phyloP scores from a whole-genome alignment of 1,284 basidiomycete species.

The Entoloma clypeatum region DNA sequence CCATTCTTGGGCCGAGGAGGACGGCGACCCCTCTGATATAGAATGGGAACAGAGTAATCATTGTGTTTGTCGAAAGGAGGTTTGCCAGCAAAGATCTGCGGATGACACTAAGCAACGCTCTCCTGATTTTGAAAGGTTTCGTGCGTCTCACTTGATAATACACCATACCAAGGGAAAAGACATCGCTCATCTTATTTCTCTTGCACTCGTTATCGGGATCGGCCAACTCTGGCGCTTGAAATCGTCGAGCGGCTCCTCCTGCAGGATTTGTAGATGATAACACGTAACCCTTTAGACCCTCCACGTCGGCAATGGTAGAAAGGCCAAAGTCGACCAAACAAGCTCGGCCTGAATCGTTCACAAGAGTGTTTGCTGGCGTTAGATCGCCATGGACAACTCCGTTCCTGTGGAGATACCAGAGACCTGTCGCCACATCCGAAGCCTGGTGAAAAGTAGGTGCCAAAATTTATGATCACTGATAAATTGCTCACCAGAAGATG shows the following conservation, averaged over 20 bases:
- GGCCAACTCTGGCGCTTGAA: conserved; percentile 22
- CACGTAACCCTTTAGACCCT: conserved; percentile 16
- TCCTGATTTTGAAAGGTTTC: too few relatives aligned
- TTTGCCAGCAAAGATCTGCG: too few relatives aligned
- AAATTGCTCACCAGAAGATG: conserved; percentile 5
- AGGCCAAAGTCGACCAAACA: conserved; percentile 32
- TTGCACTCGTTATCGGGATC: conserved; percentile 18
- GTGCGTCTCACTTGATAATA: too few relatives aligned
- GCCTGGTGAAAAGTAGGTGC: conserved; percentile 2
- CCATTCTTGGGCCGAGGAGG: too few relatives aligned
- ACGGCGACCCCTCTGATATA: too few relatives aligned
- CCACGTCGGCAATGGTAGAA: conserved; percentile 21
- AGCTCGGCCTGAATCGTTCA: conserved; percentile 22
- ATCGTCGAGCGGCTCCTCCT: conserved; percentile 19
- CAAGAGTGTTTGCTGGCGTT: conserved; percentile 25
- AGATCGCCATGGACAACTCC: conserved; percentile 13
- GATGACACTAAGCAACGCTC: too few relatives aligned
- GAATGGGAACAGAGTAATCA: too few relatives aligned
- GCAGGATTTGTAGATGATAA: conserved; percentile 14
- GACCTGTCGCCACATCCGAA: conserved; percentile 7
- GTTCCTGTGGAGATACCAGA: conserved; percentile 12
- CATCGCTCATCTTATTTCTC: conserved; percentile 18
- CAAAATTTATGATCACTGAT: background rate
- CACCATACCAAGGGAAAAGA: conserved; percentile 22
- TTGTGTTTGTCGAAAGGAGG: too few relatives aligned